A percentile compares a stretch with the other conserved stretches of the same genome.
Conservation (phyloP, 768 basidiomycete genomes). For the Royoungia palumana region DNA sequence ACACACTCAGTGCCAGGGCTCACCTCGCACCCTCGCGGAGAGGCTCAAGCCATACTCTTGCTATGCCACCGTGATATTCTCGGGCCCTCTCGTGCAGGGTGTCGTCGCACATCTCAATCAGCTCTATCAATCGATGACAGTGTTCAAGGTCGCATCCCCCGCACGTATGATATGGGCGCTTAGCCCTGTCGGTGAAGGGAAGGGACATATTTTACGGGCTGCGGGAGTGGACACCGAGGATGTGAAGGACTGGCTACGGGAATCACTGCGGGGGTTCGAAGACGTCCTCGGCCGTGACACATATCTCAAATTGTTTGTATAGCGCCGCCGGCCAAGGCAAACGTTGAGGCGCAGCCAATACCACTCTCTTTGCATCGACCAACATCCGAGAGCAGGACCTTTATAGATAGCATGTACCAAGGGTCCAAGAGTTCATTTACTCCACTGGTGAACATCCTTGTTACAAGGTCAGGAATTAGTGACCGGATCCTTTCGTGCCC, state of each 20-base stretch:
- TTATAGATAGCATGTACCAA: too few relatives aligned
- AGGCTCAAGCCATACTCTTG: constrained; percentile 80
- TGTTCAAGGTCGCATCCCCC: constrained; percentile 57
- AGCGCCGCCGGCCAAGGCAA: constrained; percentile 3
- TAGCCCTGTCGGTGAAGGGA: constrained; percentile 49
- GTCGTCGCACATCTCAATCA: constrained; percentile 47
- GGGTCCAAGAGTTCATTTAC: too few relatives aligned
- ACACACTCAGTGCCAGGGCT: constrained; percentile 21
- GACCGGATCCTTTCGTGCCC: too few relatives aligned
- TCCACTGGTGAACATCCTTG: too few relatives aligned
- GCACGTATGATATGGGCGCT: constrained; percentile 79
- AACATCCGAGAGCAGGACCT: too few relatives aligned
- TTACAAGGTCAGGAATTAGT: too few relatives aligned
- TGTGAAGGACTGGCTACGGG: constrained; percentile 67
- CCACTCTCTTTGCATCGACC: too few relatives aligned
- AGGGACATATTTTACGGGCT: constrained; percentile 62
- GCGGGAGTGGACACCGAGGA: constrained; percentile 76
- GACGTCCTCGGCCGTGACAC: constrained; percentile 58
- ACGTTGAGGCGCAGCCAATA: too few relatives aligned
- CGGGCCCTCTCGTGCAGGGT: constrained; percentile 57
- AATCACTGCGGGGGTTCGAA: constrained; percentile 49
- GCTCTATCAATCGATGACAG: constrained; percentile 51
- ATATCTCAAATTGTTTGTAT: constrained; percentile 61
- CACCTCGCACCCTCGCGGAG: constrained; percentile 50
- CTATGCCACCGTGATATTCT: constrained; percentile 83